Base-by-base conservation (phyloP, 371 early-diverging fungal genomes). In the Mucor saturninus region DNA sequence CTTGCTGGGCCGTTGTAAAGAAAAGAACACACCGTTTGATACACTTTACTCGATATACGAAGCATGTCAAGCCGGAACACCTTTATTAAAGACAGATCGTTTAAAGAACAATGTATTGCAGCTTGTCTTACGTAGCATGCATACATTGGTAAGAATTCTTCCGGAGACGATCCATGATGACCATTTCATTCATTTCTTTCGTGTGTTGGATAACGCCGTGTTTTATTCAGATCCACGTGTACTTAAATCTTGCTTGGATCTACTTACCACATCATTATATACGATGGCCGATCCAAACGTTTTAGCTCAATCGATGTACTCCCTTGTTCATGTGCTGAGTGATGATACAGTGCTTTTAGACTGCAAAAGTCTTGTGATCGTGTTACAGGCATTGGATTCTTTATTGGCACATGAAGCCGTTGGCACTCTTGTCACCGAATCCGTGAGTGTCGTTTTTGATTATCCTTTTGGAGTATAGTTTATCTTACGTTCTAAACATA, bases 161-260 rank as follows among this genome's bases (percentile, higher is more conserved):
- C 9, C 48, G 10, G 26, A 35, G 31, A 7, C 26, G 28, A 10
- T 13, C 26, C 30, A 64, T 58, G 40, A 56, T 9, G 35, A 37
- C 2, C 52, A 39, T 13, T 48, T 77, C 7, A 56, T 69, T 43
- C 59, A 73, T 39, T 8, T 65, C 11, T 29, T 82, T 14, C 66
- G 68, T 31, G 72, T 83, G 11, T 48, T 85, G 8, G 62, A 67
- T 51, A 66, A 65, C 9, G 39, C 59, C 11, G 57, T 55, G 5
- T 49, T 74, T 11, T 74, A 75, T 60, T 68, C 81, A 0, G 83
- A 83, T 50, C 74, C 79, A 15, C 68, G 81, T 8, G 77, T 86
- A 0, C 65, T 86, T 42, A 84, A 84, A 64, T 67, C 71, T 3
- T 69, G 67, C 26, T 54, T 86, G 21, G 64, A 60, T 7, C 59